Conservation (phyloP, 768 basidiomycete species). For the Amanita pseudoporphyria region DNA sequence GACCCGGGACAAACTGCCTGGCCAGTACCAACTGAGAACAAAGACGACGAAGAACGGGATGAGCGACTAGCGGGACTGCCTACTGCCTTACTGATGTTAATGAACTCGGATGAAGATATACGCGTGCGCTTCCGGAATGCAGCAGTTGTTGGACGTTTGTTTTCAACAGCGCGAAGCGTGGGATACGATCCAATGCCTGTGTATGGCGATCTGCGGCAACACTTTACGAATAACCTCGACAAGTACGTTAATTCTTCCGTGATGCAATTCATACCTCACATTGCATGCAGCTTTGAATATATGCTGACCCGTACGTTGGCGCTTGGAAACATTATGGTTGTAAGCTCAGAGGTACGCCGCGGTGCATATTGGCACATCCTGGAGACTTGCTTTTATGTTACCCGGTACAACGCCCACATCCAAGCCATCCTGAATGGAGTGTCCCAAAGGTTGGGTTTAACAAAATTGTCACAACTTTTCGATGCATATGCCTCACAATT, state of each 20-base stretch:
- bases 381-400: constrained; percentile 46
- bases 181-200: constrained; percentile 22
- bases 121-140: constrained; percentile 78
- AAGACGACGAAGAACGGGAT: constrained; percentile 14
- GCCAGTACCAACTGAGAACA: constrained; percentile 24
- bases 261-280: not conserved
- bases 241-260: constrained; percentile 31
- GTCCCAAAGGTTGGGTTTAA: constrained; percentile 58
- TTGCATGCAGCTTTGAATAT: constrained; percentile 48
- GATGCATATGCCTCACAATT: constrained; percentile 71
- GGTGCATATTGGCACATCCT: constrained; percentile 85
- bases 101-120: constrained; percentile 66
- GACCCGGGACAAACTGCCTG: constrained; percentile 49
- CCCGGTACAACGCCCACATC: constrained; percentile 29
- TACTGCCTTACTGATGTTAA: constrained; percentile 34
- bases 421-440: constrained; percentile 51
- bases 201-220: constrained; percentile 39
- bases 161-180: constrained; percentile 36
- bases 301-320: constrained; percentile 67
- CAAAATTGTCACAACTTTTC: constrained; percentile 53
- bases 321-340: constrained; percentile 71
- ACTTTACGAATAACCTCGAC: constrained; percentile 34
- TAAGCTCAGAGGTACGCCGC: constrained; percentile 65
- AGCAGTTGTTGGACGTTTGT: constrained; percentile 45
- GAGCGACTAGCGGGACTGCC: constrained; percentile 21